These are phyloP conservation scores for Candida mattraensis DNA, from an alignment of 805 yeast genomes.

Conservation along the genomic window DNA sequence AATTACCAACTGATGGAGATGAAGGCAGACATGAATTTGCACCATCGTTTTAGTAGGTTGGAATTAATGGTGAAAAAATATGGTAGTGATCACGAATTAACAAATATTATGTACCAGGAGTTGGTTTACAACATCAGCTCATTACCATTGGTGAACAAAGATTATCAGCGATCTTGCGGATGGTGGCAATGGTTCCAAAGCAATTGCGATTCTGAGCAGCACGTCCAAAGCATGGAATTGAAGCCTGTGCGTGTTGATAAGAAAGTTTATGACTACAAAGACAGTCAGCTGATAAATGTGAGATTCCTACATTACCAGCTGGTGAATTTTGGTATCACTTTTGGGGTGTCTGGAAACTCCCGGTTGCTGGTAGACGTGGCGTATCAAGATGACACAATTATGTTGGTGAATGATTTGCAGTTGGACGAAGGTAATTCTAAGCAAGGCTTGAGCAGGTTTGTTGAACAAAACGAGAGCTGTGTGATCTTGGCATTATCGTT, in stretches of 20 bases:
- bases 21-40: not conserved
- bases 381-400: constrained; percentile 11
- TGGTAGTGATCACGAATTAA: constrained; percentile 7
- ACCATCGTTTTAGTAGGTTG: constrained; percentile 8
- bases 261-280: constrained; percentile 19
- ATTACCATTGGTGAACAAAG: not conserved
- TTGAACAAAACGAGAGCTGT: constrained; percentile 13
- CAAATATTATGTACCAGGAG: constrained; percentile 21
- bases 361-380: constrained; percentile 10
- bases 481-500: constrained; percentile 13
- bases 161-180: not conserved
- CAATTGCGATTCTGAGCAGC: not conserved
- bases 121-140: constrained; percentile 15
- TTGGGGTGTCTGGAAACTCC: constrained; percentile 5
- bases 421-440: constrained; percentile 1
- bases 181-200: constrained; percentile 5
- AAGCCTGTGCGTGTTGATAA: constrained; percentile 14
- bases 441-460: constrained; percentile 9
- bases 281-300: constrained; percentile 16
- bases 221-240: constrained; percentile 3
- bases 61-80: constrained; percentile 22
- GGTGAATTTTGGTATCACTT: constrained; percentile 11
- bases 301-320: constrained; percentile 13
- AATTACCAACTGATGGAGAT: not conserved
- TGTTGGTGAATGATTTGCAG: constrained; percentile 13